phyloP scores from a whole-genome alignment of 129 eudicot genomes.

The Escallonia rubra region DNA sequence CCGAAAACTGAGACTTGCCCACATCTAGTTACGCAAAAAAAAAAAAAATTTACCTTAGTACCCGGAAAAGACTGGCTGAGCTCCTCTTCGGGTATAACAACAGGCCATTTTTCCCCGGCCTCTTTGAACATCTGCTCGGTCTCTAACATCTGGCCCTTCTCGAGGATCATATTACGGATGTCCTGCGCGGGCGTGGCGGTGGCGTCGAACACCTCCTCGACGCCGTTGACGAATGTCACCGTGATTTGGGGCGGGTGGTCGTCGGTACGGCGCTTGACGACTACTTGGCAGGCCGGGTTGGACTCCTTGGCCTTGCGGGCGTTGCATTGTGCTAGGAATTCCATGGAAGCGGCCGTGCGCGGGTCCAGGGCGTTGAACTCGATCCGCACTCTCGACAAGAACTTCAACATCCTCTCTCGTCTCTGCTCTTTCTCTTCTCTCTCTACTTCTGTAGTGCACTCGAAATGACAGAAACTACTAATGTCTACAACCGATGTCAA shows the following conservation, averaged over 20 bases:
- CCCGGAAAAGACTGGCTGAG: constrained; percentile 44
- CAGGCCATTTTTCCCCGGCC: constrained; percentile 96
- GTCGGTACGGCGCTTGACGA: constrained; percentile 92
- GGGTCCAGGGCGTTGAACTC: constrained; percentile 96
- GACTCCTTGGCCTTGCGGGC: constrained; percentile 91
- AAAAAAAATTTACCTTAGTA: constrained; percentile 50
- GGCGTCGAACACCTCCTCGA: constrained; percentile 82
- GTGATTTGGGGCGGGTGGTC: constrained; percentile 84
- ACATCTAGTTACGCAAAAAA: neutral
- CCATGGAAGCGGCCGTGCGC: constrained; percentile 90
- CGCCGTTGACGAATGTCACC: constrained; percentile 84
- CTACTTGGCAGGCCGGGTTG: constrained; percentile 74
- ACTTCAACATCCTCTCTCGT: constrained; percentile 63
- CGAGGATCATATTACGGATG: constrained; percentile 73
- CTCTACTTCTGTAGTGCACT: no score
- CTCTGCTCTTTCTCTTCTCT: no score
- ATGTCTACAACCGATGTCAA: no score
- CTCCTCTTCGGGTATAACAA: constrained; percentile 71
- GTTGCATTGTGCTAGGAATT: constrained; percentile 89
- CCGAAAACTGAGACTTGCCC: no score
- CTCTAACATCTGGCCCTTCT: constrained; percentile 69
- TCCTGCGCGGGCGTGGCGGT: constrained; percentile 77
- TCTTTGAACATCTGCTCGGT: constrained; percentile 93
- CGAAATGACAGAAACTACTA: no score
- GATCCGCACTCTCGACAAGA: constrained; percentile 73